A percentile compares a stretch with the other conserved stretches of the same genome.
These are phyloP conservation scores for Colletotrichum cuscutae DNA, from an alignment of 2,329 filamentous ascomycete genomes.

Conservation along the genomic window DNA sequence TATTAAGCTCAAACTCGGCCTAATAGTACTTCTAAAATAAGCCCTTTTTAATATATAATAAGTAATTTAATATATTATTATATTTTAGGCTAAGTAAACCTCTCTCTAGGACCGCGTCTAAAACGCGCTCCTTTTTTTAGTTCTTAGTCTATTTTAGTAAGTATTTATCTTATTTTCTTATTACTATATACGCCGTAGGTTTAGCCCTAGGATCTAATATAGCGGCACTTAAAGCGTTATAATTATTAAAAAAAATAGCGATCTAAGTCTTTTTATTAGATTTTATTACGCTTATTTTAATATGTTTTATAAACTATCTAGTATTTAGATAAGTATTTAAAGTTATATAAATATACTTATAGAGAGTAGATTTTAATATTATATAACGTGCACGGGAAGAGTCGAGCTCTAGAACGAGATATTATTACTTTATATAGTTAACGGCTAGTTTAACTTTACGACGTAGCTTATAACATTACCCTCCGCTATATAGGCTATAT, in stretches of 20 bases:
- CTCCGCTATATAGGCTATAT: not conserved
- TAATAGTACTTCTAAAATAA: not conserved
- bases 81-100: not conserved
- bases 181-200: not conserved
- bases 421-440: not conserved
- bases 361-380: not conserved
- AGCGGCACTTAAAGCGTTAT: not conserved
- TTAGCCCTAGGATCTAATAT: not conserved
- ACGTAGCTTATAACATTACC: not conserved
- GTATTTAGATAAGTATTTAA: not conserved
- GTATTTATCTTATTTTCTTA: not conserved
- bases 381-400: not conserved
- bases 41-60: not conserved
- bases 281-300: not conserved
- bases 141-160: not conserved
- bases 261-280: not conserved
- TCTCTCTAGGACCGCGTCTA: not conserved
- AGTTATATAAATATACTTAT: not conserved
- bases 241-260: not conserved
- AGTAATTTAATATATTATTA: not conserved
- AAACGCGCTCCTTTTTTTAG: not conserved
- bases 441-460: not conserved
- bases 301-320: not conserved
- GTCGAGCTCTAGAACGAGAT: not conserved
- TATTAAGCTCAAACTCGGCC: not conserved